Percentiles rank a stretch among this genome's conserved stretches.
phyloP scores from a whole-genome alignment of 1,284 basidiomycete genomes.

The Omphalotus olearius region DNA sequence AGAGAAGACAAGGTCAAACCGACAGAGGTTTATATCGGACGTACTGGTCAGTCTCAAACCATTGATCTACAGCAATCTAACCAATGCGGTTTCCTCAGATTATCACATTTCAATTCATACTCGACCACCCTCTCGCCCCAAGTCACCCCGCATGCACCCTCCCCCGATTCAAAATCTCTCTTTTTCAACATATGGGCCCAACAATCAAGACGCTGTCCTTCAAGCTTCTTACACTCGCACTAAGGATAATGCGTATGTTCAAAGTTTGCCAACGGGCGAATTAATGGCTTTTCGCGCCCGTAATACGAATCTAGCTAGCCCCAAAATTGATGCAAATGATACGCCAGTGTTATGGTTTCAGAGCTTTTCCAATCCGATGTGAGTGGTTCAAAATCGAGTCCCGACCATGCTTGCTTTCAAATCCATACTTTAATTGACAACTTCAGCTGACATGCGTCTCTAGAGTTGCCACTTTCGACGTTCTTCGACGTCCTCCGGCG shows the following conservation, averaged over 20 bases:
- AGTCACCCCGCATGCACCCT: constrained; percentile 23
- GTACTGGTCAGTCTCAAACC: constrained; percentile 63
- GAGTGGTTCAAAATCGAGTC: constrained; percentile 15
- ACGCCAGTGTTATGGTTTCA: constrained; percentile 54
- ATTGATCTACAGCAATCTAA: not conserved
- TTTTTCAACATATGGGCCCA: constrained; percentile 83
- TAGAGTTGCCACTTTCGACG: constrained; percentile 79
- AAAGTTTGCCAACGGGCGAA: constrained; percentile 72
- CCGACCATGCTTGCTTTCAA: not conserved
- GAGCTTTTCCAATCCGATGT: constrained; percentile 57
- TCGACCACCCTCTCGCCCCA: constrained; percentile 29
- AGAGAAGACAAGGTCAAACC: constrained; percentile 8
- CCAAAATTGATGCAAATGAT: constrained; percentile 18
- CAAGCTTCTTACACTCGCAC: constrained; percentile 69
- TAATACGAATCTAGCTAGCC: constrained; percentile 15
- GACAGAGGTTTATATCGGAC: constrained; percentile 73
- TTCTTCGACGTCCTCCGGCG: constrained; percentile 38
- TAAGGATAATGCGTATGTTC: constrained; percentile 73
- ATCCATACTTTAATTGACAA: not conserved
- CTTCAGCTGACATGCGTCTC: not conserved
- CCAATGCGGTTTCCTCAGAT: constrained; percentile 35
- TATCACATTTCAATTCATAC: constrained; percentile 71
- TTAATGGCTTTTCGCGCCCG: constrained; percentile 65
- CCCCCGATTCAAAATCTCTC: constrained; percentile 68
- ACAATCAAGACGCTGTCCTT: constrained; percentile 64